These are phyloP conservation scores for Sphagnum tenellum DNA, from an alignment of 225 moss, liverwort and hornwort species.

Conservation along the genomic window DNA sequence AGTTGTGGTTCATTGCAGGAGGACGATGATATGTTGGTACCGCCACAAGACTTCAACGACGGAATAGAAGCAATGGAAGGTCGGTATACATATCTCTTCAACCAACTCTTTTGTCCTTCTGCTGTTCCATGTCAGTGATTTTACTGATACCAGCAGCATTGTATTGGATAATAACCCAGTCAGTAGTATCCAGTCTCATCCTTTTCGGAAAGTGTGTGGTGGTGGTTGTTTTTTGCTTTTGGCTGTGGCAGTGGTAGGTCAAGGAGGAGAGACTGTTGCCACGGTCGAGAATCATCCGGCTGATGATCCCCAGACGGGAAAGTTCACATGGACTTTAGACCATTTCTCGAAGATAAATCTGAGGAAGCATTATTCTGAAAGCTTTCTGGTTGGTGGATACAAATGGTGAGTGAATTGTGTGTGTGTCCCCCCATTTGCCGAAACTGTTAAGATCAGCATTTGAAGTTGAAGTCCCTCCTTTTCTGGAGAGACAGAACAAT, in stretches of 20 bases:
- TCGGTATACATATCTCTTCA: slow-evolving; percentile 6
- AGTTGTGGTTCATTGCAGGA: slow-evolving; percentile 48
- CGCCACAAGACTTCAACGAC: slow-evolving; percentile 98
- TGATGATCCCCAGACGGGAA: slow-evolving; percentile 99
- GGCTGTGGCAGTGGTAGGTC: slow-evolving; percentile 75
- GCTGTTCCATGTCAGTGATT: too few relatives aligned
- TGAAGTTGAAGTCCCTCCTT: slow-evolving; percentile 78
- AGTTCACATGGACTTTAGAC: slow-evolving; percentile 98
- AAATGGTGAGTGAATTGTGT: slow-evolving; percentile 56
- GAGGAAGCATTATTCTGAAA: slow-evolving; percentile 98
- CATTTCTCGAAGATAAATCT: slow-evolving; percentile 95
- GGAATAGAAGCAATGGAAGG: slow-evolving; percentile 99
- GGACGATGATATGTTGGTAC: slow-evolving; percentile 99
- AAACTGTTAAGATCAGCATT: slow-evolving; percentile 7
- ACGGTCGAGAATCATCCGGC: slow-evolving; percentile 99
- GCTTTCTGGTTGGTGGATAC: slow-evolving; percentile 97
- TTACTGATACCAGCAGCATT: too few relatives aligned
- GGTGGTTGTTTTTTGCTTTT: neutral
- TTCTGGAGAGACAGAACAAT: too few relatives aligned
- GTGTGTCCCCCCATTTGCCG: slow-evolving; percentile 2
- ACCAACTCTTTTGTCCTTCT: too few relatives aligned
- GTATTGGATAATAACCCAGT: too few relatives aligned
- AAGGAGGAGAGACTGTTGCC: slow-evolving; percentile 79
- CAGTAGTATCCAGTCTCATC: too few relatives aligned
- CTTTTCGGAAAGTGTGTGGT: too few relatives aligned